Conservation (phyloP, 2,329 filamentous ascomycete genomes). For the Esteya vermicola region DNA sequence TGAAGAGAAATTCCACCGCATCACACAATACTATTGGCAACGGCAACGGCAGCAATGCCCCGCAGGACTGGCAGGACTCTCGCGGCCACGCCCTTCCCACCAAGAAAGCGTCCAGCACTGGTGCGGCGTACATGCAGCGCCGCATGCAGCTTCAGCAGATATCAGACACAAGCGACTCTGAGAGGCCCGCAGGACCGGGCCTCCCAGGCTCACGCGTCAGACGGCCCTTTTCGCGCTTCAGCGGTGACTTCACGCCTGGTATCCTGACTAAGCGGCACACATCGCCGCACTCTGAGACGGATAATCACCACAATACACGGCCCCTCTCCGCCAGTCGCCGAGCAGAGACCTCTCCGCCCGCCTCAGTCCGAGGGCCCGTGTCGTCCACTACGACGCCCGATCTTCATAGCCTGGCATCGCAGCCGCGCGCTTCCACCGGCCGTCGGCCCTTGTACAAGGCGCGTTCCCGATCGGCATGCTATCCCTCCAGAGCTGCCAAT, state of each 20-base stretch:
- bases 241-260: conserved; percentile 1
- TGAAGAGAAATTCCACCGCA: conserved; percentile 1
- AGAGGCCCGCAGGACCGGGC: conserved; percentile 3
- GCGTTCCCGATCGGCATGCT: too few species aligned
- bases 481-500: not conserved
- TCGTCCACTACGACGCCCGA: not conserved
- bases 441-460: too few species aligned
- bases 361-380: not conserved
- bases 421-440: too few species aligned
- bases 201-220: not conserved
- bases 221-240: conserved; percentile 1
- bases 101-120: conserved; percentile 30
- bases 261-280: not conserved
- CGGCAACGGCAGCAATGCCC: too few species aligned
- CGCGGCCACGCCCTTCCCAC: conserved; percentile 10
- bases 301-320: not conserved
- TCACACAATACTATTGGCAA: too few species aligned
- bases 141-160: conserved; percentile 15
- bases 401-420: not conserved
- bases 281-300: not conserved
- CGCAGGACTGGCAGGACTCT: too few species aligned
- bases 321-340: not conserved
- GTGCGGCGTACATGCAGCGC: conserved; percentile 30
- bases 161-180: conserved; percentile 12
- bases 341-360: not conserved